These are phyloP conservation scores for Jatropha podagrica DNA, from an alignment of 441 rosid genomes.

Conservation along the genomic window DNA sequence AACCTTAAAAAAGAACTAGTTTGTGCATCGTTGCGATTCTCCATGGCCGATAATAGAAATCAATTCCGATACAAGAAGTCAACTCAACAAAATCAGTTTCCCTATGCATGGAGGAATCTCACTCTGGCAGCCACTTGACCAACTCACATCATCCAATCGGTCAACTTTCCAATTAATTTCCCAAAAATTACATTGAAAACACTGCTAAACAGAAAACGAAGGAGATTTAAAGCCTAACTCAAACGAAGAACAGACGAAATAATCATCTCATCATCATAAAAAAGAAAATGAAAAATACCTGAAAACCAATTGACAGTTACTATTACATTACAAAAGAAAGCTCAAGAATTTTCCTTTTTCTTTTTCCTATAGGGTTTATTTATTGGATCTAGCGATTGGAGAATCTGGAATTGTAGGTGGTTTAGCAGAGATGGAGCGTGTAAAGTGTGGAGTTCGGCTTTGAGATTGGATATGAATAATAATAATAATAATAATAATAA, in stretches of 20 bases:
- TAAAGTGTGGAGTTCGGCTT: neutral
- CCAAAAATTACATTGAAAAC: neutral
- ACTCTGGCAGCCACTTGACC: neutral
- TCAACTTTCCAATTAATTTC: neutral
- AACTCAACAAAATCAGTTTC: neutral
- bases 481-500: neutral
- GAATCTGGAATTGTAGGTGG: neutral
- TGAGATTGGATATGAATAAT: neutral
- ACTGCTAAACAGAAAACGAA: neutral
- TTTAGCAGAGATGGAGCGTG: too few relatives aligned
- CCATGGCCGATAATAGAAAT: constrained; percentile 40
- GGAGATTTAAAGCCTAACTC: neutral
- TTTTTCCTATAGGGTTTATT: neutral
- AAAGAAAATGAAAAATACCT: neutral
- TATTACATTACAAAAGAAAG: neutral
- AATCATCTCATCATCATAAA: neutral
- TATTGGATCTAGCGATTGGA: neutral
- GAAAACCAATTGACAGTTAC: neutral
- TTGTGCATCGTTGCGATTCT: constrained; percentile 47
- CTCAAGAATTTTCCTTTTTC: neutral
- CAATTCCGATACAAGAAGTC: neutral
- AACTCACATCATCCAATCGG: constrained; percentile 10
- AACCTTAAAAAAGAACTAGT: constrained; percentile 53
- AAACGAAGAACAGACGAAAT: neutral
- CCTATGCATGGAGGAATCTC: neutral